phyloP scores from a whole-genome alignment of 2,329 filamentous ascomycete genomes.

The Botryotinia calthae region DNA sequence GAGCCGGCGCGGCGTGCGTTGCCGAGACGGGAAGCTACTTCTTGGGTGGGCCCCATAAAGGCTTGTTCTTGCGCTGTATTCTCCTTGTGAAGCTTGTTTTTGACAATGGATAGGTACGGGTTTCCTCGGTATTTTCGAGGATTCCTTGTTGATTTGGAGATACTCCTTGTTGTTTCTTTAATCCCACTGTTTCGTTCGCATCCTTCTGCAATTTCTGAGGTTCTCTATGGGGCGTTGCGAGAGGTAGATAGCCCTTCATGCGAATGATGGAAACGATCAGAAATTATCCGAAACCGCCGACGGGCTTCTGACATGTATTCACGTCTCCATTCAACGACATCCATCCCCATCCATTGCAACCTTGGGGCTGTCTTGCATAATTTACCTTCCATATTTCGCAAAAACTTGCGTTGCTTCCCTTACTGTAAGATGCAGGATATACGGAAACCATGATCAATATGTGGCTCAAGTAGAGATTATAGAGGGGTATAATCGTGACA shows the following conservation, averaged over 20 bases:
- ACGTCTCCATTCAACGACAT: not conserved
- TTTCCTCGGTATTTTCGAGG: not conserved
- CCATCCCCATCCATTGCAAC: not conserved
- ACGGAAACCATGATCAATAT: conserved; percentile 3
- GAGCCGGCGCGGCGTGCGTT: conserved; percentile 14
- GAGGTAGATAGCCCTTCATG: not conserved
- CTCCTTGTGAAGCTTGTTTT: not conserved
- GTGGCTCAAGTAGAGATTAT: not conserved
- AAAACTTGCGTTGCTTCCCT: not conserved
- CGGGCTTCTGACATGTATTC: not conserved
- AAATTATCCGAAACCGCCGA: not conserved
- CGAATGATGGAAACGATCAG: not conserved
- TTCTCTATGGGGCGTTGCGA: not conserved
- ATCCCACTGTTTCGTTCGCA: not conserved
- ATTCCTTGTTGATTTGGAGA: not conserved
- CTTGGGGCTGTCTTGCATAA: not conserved
- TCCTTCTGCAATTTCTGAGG: not conserved
- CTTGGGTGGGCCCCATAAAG: not conserved
- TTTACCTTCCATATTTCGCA: conserved; percentile 4
- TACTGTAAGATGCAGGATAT: not conserved
- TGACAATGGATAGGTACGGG: not conserved
- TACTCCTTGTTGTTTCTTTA: not conserved
- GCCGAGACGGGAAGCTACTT: conserved; percentile 17
- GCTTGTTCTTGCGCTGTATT: not conserved
- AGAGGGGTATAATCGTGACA: not conserved